Base-by-base conservation (phyloP, 2,329 filamentous ascomycete species). In the Beauveria bassiana region DNA sequence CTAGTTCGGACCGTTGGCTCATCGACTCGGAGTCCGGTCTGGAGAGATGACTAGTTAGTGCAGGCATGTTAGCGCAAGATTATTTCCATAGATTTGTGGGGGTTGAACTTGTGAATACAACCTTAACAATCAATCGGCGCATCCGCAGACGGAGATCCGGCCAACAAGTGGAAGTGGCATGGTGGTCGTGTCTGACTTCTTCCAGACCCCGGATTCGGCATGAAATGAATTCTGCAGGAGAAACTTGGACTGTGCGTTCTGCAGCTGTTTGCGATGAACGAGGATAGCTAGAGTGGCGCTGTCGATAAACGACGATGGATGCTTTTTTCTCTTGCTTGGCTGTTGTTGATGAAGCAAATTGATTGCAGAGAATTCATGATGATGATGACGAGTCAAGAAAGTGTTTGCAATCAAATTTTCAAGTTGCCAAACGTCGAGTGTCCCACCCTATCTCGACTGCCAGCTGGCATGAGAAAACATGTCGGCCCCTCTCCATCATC, bases 71-170 rank as follows among this genome's bases (percentile, higher is more conserved):
- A 58, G 46, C 55, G 45, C 46, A 49, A 18, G 42, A 47, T 40
- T 58, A 58, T 58, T 58, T n/a, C 45, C 55, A 49, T 31, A 40
- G 20, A 58, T 50, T 57, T 58, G 55, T 50, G 55, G 55, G 55
- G 55, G 12, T 57, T 49, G n/a, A 50, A 18, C 22, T 42, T 50
- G 18, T 50, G 28, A 58, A 58, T 58, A 50, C 55, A 49, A 58
- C 34, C 34, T 38, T 16, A 31, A 42, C 55, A 58, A 58, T 49
- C 45, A 58, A 49, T 49, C 45, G 55, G 55, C n/a, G 26, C 55
- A 49, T 6, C 22, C 45, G 22, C 31, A 34, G 31, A 5, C 31
- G 54, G 20, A 18, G 53, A 55, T 55, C 31, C 40, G 45, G 40
- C 40, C 26, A 43, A n/a, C 40, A 45, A 31, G 24, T 45, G 5